Conservation (phyloP, 148 eudicot genomes). For the Pharnaceum exiguum region DNA sequence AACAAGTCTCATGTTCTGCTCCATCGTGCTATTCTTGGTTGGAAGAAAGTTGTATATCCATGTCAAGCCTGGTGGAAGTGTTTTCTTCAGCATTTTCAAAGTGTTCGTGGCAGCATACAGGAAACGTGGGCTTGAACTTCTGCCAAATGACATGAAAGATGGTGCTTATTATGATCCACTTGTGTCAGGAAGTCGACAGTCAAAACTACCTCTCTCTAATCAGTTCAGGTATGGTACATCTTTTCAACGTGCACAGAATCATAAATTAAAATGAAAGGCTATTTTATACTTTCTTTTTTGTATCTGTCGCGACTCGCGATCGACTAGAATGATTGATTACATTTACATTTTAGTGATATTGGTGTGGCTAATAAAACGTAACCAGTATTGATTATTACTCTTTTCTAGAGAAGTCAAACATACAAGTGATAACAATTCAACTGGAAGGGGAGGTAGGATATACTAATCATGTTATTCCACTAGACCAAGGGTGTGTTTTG, state of each 20-base stretch:
- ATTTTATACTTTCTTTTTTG: neutral
- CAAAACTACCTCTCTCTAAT: conserved; percentile 13
- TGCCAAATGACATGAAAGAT: neutral
- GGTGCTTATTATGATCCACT: neutral
- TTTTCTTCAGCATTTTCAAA: conserved; percentile 12
- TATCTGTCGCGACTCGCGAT: neutral
- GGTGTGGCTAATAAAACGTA: neutral
- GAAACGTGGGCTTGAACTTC: conserved; percentile 15
- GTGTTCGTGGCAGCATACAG: conserved; percentile 22
- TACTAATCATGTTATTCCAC: no score
- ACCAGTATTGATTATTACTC: no score
- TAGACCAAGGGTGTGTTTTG: no score
- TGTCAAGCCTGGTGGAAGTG: conserved; percentile 26
- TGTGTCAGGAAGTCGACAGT: conserved; percentile 1
- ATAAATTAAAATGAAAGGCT: neutral
- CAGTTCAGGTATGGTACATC: conserved; percentile 19
- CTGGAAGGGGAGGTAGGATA: no score
- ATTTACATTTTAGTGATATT: neutral
- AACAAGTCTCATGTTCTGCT: conserved; percentile 20
- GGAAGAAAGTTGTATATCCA: conserved; percentile 18
- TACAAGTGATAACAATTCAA: no score
- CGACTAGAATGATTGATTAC: neutral
- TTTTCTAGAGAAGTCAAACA: no score
- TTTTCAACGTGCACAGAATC: no score
- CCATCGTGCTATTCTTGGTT: conserved; percentile 12